phyloP scores from a whole-genome alignment of 805 yeast species.

The Tetrapisispora namnaoensis region DNA sequence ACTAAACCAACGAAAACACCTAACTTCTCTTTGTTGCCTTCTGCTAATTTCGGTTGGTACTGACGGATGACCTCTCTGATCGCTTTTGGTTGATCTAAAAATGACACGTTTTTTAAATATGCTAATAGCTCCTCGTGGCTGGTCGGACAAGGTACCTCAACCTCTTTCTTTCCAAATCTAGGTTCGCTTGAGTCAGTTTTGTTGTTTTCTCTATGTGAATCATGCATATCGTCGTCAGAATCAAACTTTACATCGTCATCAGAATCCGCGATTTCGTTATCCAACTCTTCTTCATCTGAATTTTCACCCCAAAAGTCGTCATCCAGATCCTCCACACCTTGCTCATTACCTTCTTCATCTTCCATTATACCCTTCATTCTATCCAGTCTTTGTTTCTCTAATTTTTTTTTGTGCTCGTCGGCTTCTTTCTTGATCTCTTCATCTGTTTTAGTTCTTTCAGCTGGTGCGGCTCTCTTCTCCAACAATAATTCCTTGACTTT shows the following conservation, averaged over 20 bases:
- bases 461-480: constrained; percentile 71
- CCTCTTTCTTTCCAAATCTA: neutral
- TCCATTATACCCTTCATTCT: constrained; percentile 65
- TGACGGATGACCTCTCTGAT: constrained; percentile 47
- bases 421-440: constrained; percentile 58
- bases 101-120: constrained; percentile 28
- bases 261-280: constrained; percentile 30
- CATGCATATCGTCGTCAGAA: constrained; percentile 28
- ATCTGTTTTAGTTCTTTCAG: constrained; percentile 70
- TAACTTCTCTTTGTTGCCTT: constrained; percentile 70
- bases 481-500: constrained; percentile 56
- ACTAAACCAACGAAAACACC: constrained; percentile 54
- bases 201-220: constrained; percentile 11
- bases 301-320: constrained; percentile 60
- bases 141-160: constrained; percentile 35
- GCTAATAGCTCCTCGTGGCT: constrained; percentile 35
- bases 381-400: constrained; percentile 58
- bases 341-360: constrained; percentile 34
- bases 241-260: constrained; percentile 33
- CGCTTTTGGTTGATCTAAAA: constrained; percentile 36
- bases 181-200: neutral
- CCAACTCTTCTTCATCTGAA: constrained; percentile 34
- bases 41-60: constrained; percentile 68
- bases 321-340: constrained; percentile 58
- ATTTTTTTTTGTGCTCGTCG: constrained; percentile 45